Conservation (phyloP, 768 basidiomycete genomes). For the Phylloporus rhodoxanthus region DNA sequence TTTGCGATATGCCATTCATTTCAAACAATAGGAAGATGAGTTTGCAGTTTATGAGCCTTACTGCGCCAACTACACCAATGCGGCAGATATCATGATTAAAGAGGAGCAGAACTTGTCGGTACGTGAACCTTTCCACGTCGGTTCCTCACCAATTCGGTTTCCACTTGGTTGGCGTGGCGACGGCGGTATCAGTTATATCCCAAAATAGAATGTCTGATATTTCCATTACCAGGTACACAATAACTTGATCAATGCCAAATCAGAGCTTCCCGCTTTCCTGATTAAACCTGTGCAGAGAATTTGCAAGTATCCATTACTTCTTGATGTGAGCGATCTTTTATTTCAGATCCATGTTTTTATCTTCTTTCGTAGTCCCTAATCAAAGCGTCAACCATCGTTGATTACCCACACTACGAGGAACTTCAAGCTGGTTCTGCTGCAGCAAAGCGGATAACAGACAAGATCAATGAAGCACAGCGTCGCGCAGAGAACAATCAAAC, state of each 20-base stretch:
- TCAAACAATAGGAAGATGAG: conserved; percentile 81
- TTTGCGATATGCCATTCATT: conserved; percentile 9
- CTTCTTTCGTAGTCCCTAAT: conserved; percentile 52
- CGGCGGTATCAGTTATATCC: conserved; percentile 6
- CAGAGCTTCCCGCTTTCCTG: conserved; percentile 91
- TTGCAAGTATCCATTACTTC: conserved; percentile 94
- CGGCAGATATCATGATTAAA: conserved; percentile 75
- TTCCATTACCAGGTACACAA: conserved; percentile 54
- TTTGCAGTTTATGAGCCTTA: conserved; percentile 97
- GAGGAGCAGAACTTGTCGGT: conserved; percentile 86
- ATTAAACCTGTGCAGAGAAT: conserved; percentile 99
- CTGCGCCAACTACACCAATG: conserved; percentile 90
- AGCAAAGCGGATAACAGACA: conserved; percentile 88
- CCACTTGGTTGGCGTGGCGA: conserved; percentile 25
- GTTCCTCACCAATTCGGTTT: conserved; percentile 5
- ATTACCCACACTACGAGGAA: conserved; percentile 72
- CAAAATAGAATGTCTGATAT: conserved; percentile 20
- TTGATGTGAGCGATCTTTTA: conserved; percentile 58
- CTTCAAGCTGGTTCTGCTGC: conserved; percentile 79
- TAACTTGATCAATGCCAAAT: conserved; percentile 82
- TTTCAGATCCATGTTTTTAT: conserved; percentile 9
- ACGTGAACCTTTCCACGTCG: conserved; percentile 32
- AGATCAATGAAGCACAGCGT: conserved; percentile 93
- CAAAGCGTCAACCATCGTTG: conserved; percentile 57
- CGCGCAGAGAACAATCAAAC: conserved; percentile 88